These are phyloP conservation scores for Melaleuca alternifolia DNA, from an alignment of 345 rosid genomes.

Conservation along the genomic window DNA sequence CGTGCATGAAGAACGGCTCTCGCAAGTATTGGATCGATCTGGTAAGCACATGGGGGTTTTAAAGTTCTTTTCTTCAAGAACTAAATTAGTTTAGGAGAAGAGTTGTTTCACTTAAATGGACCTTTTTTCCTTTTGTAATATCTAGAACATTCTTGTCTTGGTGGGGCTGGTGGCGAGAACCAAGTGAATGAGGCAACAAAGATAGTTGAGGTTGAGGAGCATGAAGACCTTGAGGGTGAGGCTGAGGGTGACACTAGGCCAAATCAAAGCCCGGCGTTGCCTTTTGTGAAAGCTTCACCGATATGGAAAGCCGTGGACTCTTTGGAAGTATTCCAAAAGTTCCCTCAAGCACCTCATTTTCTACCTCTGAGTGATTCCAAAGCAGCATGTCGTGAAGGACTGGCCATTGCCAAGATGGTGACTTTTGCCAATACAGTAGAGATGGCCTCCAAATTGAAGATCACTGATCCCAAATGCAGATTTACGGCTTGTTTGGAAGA, in stretches of 20 bases:
- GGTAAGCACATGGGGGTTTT: background rate
- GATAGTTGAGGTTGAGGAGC: background rate
- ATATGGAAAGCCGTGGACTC: conserved; percentile 12
- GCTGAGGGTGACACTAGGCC: background rate
- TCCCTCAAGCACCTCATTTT: conserved; percentile 32
- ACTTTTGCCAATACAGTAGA: conserved; percentile 15
- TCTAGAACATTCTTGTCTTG: background rate
- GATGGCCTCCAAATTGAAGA: conserved; percentile 7
- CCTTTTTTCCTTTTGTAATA: background rate
- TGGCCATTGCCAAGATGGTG: conserved; percentile 22
- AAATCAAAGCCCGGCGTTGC: background rate
- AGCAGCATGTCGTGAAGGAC: conserved; percentile 21
- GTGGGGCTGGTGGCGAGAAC: background rate
- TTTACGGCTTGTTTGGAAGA: conserved; percentile 6
- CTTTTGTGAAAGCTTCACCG: conserved; percentile 8
- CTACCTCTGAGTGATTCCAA: conserved; percentile 5
- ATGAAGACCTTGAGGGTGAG: background rate
- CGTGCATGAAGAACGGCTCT: background rate
- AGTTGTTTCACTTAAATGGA: background rate
- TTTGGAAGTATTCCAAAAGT: conserved; percentile 12
- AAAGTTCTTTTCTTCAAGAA: background rate
- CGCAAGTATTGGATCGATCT: background rate
- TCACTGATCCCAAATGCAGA: background rate
- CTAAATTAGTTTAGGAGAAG: background rate
- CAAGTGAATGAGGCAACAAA: background rate